Evolutionary conservation across 805 yeast species (phyloP).

Genomic region (Wickerhamomyces queroliae): DNA sequence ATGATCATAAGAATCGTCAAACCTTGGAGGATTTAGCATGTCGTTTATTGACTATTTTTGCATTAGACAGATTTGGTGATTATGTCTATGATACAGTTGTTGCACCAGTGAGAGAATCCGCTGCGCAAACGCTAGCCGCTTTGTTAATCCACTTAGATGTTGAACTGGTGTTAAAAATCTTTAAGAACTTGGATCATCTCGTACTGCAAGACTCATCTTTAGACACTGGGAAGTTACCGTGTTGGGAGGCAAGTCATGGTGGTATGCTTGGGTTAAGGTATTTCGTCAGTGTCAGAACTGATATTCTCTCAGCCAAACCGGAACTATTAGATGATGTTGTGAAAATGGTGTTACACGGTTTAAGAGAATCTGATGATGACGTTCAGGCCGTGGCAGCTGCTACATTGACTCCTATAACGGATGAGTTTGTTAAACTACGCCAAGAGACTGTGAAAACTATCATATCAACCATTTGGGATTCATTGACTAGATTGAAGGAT

Average conservation of each 20-base stretch:
- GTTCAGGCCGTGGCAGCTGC: constrained; percentile 97
- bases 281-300: constrained; percentile 84
- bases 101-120: constrained; percentile 96
- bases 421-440: constrained; percentile 71
- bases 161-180: constrained; percentile 53
- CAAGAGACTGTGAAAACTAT: constrained; percentile 39
- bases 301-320: constrained; percentile 56
- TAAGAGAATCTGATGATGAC: constrained; percentile 80
- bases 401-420: constrained; percentile 82
- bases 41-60: constrained; percentile 77
- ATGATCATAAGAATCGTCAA: constrained; percentile 54
- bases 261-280: constrained; percentile 92
- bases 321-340: constrained; percentile 63
- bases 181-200: constrained; percentile 57
- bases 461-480: constrained; percentile 81
- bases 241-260: constrained; percentile 99
- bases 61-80: constrained; percentile 94
- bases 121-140: constrained; percentile 93
- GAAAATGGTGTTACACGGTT: constrained; percentile 80
- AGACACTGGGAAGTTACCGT: constrained; percentile 36
- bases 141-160: constrained; percentile 64
- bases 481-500: constrained; percentile 77
- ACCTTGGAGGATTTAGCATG: constrained; percentile 87
- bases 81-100: constrained; percentile 96
- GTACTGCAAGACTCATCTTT: constrained; percentile 52